These are phyloP conservation scores for Sicyos edulis DNA, from an alignment of 306 rosid genomes.

Conservation along the genomic window DNA sequence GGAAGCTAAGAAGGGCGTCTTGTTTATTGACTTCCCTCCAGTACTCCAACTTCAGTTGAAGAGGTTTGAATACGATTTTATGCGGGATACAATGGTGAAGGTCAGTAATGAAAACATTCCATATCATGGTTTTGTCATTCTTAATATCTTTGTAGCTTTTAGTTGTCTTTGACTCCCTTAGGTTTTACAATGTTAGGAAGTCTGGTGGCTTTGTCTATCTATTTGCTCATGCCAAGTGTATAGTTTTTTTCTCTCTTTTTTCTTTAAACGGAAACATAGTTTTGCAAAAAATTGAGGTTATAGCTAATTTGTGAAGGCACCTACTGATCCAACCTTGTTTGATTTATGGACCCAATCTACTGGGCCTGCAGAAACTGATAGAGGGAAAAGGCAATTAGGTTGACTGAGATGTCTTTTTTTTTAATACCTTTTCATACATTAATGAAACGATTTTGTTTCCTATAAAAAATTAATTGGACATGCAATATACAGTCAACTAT, in stretches of 20 bases:
- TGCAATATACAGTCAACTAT: background rate
- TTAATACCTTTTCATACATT: too few relatives aligned
- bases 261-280: background rate
- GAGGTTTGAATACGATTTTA: slow-evolving; percentile 83
- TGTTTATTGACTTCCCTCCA: slow-evolving; percentile 95
- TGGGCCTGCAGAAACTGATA: background rate
- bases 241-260: too few relatives aligned
- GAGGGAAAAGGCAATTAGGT: background rate
- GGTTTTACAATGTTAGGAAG: background rate
- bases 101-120: slow-evolving; percentile 39
- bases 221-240: background rate
- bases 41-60: slow-evolving; percentile 94
- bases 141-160: background rate
- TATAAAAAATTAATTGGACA: background rate
- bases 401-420: background rate
- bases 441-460: too few relatives aligned
- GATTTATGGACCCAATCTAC: slow-evolving; percentile 1
- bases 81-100: slow-evolving; percentile 90
- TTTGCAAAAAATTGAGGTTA: slow-evolving; percentile 1
- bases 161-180: background rate
- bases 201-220: background rate
- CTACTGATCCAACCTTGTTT: background rate
- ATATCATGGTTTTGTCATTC: background rate
- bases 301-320: background rate
- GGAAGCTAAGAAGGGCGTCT: slow-evolving; percentile 89